Base-by-base conservation (phyloP, 2,329 filamentous ascomycete species). In the Zymoseptoria brevis region DNA sequence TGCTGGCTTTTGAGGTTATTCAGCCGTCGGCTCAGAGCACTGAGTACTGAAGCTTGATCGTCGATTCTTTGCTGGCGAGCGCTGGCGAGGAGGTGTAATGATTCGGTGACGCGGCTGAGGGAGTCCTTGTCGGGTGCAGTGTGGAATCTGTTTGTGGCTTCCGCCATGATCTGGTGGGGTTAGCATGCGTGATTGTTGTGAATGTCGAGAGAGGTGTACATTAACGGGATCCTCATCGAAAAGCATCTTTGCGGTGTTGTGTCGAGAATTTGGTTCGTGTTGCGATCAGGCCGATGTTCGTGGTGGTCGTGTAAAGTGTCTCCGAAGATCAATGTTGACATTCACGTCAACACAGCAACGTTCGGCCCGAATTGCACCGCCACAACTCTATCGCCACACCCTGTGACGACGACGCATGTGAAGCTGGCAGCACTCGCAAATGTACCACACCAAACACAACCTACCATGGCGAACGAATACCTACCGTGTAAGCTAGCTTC, bases 121-220 rank as follows among this genome's bases (percentile, higher is more conserved):
- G 89, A 89, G 65, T 85, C 80, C 71, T 91, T 94, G 80, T 99
- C 94, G 9, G 90, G 90, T 19, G 84, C 81, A 70, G 93, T 96
- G 79, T 96, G 94, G 85, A 99, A 99, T 81, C 96, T 96, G 69
- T 86, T 83, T 70, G 95, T 88, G 50, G 92, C 96, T 77, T 95
- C 88, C 72, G 87, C 83, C 77, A 99, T 96, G 71, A 96, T 87
- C 49, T 50, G 48, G 62, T 53, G 64, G 59, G 51, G 55, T 56
- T 30, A 55, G 53, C 61, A 29, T 35, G 54, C 7, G 54, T 49
- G 58, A 22, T 57, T 52, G 55, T 48, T 54, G 41, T 8, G 21
- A 57, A 19, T 24, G 22, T 21, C 8, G 30, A 53, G 21, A 48
- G 35, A 45, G 16, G 35, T 83, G 62, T 84, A 95, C 90, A 51